Conservation (phyloP, 768 basidiomycete species). For the Pulveroboletus sp. region DNA sequence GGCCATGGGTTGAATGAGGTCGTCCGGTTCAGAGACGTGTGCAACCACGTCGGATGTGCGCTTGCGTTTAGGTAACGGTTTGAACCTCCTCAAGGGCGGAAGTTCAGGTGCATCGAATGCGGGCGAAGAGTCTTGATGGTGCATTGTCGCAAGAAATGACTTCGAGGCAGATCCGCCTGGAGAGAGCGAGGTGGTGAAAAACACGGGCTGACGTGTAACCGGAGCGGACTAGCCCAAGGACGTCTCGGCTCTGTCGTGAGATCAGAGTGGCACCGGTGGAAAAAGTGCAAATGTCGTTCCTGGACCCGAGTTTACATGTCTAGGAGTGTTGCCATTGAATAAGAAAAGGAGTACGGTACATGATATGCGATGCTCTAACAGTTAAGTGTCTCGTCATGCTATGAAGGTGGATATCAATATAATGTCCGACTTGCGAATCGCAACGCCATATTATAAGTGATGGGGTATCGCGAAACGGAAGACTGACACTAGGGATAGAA, state of each 20-base stretch:
- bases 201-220: slow-evolving; percentile 31
- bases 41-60: slow-evolving; percentile 42
- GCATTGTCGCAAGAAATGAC: slow-evolving; percentile 39
- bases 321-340: slow-evolving; percentile 19
- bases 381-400: slow-evolving; percentile 59
- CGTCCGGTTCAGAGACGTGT: slow-evolving; percentile 24
- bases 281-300: not conserved
- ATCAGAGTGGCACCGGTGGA: slow-evolving; percentile 10
- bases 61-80: slow-evolving; percentile 75
- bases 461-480: slow-evolving; percentile 53
- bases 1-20: slow-evolving; percentile 30
- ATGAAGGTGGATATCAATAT: slow-evolving; percentile 35
- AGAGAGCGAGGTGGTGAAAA: slow-evolving; percentile 22
- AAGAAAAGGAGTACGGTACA: slow-evolving; percentile 37
- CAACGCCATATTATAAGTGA: slow-evolving; percentile 41
- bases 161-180: slow-evolving; percentile 14
- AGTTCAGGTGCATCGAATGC: slow-evolving; percentile 65
- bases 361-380: slow-evolving; percentile 64
- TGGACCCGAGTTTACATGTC: slow-evolving; percentile 5
- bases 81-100: slow-evolving; percentile 59
- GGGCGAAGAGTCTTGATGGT: slow-evolving; percentile 49
- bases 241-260: slow-evolving; percentile 14
- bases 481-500: slow-evolving; percentile 38
- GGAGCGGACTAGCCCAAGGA: not conserved
- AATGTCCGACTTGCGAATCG: slow-evolving; percentile 48